phyloP scores from a whole-genome alignment of 345 rosid genomes.

The Hypericum androsaemum region DNA sequence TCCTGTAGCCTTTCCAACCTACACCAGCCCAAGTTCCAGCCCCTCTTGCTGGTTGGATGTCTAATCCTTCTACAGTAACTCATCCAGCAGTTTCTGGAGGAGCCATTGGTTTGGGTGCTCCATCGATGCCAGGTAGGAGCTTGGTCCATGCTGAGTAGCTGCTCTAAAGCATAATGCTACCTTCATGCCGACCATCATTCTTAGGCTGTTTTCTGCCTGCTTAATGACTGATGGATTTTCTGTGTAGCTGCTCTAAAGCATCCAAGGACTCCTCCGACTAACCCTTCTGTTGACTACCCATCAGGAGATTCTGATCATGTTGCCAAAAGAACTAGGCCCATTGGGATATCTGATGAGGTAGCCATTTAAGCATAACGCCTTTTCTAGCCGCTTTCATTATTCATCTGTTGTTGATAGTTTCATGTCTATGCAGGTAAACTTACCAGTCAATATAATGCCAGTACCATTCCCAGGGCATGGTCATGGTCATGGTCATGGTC shows the following conservation, averaged over 20 bases:
- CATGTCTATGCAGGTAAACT: conserved; percentile 15
- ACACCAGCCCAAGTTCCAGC: conserved; percentile 14
- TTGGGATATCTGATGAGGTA: conserved; percentile 22
- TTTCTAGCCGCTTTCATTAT: not conserved
- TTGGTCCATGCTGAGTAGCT: not conserved
- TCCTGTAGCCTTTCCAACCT: conserved; percentile 23
- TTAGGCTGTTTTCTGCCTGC: not conserved
- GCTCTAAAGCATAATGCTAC: not conserved
- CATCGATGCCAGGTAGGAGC: conserved; percentile 14
- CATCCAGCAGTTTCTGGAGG: conserved; percentile 13
- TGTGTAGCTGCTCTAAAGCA: conserved; percentile 75
- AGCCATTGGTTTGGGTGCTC: conserved; percentile 7
- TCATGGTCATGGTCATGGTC: conserved; percentile 28
- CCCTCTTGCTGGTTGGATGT: conserved; percentile 10
- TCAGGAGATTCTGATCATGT: conserved; percentile 65
- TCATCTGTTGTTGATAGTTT: not conserved
- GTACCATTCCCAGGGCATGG: conserved; percentile 78
- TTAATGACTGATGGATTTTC: not conserved
- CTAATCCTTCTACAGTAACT: conserved; percentile 16
- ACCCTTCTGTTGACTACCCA: conserved; percentile 72
- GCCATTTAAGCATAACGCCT: conserved; percentile 7
- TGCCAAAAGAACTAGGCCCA: conserved; percentile 1
- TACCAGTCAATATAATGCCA: conserved; percentile 40
- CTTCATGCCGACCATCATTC: not conserved
- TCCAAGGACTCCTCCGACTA: conserved; percentile 94